Base-by-base conservation (phyloP, 352 stramenopile species). In the Phytophthora citrophthora region DNA sequence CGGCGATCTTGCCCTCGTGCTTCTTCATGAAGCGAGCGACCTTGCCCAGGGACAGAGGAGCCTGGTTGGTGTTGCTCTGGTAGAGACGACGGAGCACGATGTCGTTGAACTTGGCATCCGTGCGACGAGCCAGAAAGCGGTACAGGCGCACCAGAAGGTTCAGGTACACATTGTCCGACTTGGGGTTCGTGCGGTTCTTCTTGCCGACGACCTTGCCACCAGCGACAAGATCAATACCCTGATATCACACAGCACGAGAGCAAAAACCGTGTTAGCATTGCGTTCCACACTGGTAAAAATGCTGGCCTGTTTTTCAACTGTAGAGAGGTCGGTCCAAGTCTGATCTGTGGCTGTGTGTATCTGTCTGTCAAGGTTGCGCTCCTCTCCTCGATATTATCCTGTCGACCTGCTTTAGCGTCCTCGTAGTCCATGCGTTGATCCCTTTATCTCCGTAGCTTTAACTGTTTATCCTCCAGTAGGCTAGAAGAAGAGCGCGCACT, bases 181-280 rank as follows among this genome's bases (percentile, higher is more conserved):
- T 99, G 62, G 98, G 95, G 67, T 96, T 97, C 69, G 88, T 98
- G 64, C 97, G 97, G 79, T 96, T 95, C 84, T 99, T 99, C 90
- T 99, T 98, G 57, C 97, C 97, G 49, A 97, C 89, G 78, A 98
- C 93, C 83, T 98, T 98, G 81, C 97, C 97, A 87, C 97, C 98
- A 72, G 97, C 97, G 83, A 99, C 97, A 74, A 99, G 87, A 98
- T 99, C 97, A 79, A 99, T 99, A 97, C 97, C 97, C 97, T 96
- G 68, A 41, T 59, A 38, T 18, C 49, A 60, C n/a, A 63, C 16
- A 70, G 13, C 29, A 62, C 56, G 72, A 34, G 12, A 34, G 18
- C 46, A 48, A 67, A 32, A 34, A 34, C 29, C 29, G 39, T 56
- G 53, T 78, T 69, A 78, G 70, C 46, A 64, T 32, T 11, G 29